Evolutionary conservation across 495 filamentous ascomycete species (phyloP), one percentile per base, ranked within the genome.

Genomic region (Parathielavia appendiculata): DNA sequence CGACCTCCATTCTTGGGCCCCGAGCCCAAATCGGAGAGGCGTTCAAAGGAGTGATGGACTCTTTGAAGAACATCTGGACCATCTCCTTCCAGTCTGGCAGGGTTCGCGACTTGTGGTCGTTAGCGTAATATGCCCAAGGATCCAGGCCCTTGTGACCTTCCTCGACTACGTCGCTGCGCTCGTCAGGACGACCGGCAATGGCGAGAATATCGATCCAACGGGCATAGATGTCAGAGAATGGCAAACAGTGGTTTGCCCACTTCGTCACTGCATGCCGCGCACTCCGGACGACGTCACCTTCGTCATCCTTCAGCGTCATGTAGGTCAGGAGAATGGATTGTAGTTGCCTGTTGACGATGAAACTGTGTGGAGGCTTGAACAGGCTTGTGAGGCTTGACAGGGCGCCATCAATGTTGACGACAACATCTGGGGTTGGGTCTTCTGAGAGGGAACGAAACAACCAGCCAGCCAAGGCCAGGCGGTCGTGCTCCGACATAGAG

Each of bases 191-290:
- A 19, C 78, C 78, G 38, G 86, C 82, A 43, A 95, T 71, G 41
- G 91, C 91, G 59, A 96, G 78, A 34, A 97, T 76, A 71, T 96
- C 81, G 48, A 95, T 87, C 90, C 90, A 97, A 45, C 92, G 83
- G 40, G 86, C 93, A 20, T 83, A 76, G 13, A 90, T 78, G 65
- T 95, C 90, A 38, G 73, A 77, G 60, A 87, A 97, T 2, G 86
- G 84, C 12, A 98, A 76, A 64, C 90, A 95, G n/a, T 87, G 79
- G 63, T 97, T 97, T 4, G 91, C 88, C 76, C 91, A 97, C 23
- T 91, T 86, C 5, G 93, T 82, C n/a, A 87, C 87, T 19, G 88
- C 83, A 71, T 90, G 92, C 9, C 89, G 84, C 49, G 86, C 85
- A 53, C 83, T 87, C 56, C 90, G 77, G 9, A 82, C 76, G 13